These are phyloP conservation scores for Centrapalus pauciflorus DNA, from an alignment of 129 eudicot species.

Conservation along the genomic window DNA sequence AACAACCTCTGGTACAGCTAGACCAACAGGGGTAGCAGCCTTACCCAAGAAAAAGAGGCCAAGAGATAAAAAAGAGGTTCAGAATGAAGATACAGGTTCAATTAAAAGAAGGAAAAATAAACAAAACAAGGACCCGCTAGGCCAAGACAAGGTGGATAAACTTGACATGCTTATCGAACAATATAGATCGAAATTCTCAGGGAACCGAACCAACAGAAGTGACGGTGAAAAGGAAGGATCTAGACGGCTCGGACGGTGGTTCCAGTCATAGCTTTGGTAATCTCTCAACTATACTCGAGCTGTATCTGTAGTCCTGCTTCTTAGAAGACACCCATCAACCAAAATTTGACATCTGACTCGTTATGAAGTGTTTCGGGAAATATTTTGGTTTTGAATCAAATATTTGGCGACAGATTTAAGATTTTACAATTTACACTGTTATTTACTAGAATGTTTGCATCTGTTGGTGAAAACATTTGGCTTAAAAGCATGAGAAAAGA, in stretches of 20 bases:
- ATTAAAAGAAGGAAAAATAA: slow-evolving; percentile 47
- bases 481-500: no score
- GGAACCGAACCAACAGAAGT: slow-evolving; percentile 33
- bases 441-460: not conserved
- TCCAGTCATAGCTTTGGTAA: slow-evolving; percentile 47
- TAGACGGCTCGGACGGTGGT: slow-evolving; percentile 78
- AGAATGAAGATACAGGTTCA: slow-evolving; percentile 13
- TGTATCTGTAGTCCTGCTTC: not conserved
- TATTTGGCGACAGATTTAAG: no score
- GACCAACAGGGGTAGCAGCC: not conserved
- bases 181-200: slow-evolving; percentile 64
- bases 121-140: slow-evolving; percentile 63
- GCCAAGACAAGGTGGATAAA: slow-evolving; percentile 70
- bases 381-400: not conserved
- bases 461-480: no score
- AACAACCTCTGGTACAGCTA: slow-evolving; percentile 2
- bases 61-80: slow-evolving; percentile 24
- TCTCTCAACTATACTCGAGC: not conserved
- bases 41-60: slow-evolving; percentile 35
- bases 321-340: not conserved
- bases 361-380: slow-evolving; percentile 1
- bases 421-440: no score
- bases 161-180: slow-evolving; percentile 79
- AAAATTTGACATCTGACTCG: not conserved
- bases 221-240: slow-evolving; percentile 63